phyloP scores from a whole-genome alignment of 176 grass and related monocot species.

The Oryza nivara region DNA sequence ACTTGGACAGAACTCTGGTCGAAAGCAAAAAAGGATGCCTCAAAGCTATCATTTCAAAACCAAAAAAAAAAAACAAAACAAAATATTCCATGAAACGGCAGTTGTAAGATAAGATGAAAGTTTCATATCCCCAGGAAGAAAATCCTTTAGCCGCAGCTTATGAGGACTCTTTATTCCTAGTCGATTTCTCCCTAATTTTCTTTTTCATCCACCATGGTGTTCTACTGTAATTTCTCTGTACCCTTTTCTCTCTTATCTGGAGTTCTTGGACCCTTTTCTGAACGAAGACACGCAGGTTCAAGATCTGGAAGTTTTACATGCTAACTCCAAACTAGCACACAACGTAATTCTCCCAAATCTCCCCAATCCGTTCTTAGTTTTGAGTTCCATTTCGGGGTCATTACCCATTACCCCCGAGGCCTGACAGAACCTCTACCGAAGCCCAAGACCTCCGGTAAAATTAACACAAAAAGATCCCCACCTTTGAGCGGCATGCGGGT shows the following conservation, averaged over 20 bases:
- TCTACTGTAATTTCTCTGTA: too few species aligned
- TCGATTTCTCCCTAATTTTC: too few species aligned
- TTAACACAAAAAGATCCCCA: not conserved
- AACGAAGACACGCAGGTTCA: not conserved
- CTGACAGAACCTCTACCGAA: not conserved
- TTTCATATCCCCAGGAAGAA: not conserved
- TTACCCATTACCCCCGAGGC: too few species aligned
- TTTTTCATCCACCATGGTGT: too few species aligned
- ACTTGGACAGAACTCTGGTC: not conserved
- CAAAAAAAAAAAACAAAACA: not conserved
- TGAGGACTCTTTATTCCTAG: too few species aligned
- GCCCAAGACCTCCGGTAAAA: not conserved
- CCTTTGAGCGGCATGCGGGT: not conserved
- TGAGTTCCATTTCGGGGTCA: too few species aligned
- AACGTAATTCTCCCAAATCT: not conserved
- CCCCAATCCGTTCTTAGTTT: not conserved
- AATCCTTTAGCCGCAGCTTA: too few species aligned
- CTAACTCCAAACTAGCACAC: not conserved
- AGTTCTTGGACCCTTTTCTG: too few species aligned
- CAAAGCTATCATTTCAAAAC: not conserved
- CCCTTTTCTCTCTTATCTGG: too few species aligned
- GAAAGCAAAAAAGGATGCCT: not conserved
- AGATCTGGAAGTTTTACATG: constrained; percentile 10
- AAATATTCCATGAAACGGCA: not conserved
- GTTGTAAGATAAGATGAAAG: not conserved